Conservation (phyloP, 257 asterid species). For the Primulina tabacum region DNA sequence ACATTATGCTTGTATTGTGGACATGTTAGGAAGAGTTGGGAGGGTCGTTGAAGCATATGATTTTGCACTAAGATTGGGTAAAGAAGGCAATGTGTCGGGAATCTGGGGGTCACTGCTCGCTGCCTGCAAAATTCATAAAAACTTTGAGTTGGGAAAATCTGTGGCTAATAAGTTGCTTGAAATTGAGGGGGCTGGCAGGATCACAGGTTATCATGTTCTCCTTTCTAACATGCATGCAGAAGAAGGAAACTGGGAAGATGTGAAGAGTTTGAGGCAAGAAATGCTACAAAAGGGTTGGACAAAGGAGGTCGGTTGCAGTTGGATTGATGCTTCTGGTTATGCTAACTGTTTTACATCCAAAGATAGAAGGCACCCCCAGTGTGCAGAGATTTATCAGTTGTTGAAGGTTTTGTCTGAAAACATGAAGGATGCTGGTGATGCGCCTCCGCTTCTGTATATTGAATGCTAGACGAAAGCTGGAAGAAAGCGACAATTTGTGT, state of each 20-base stretch:
- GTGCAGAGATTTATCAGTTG: constrained; percentile 40
- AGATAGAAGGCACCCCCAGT: constrained; percentile 51
- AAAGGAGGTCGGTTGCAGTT: constrained; percentile 88
- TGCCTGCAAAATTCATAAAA: constrained; percentile 65
- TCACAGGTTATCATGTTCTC: constrained; percentile 64
- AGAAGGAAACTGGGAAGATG: constrained; percentile 79
- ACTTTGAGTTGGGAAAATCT: constrained; percentile 72
- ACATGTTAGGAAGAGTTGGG: constrained; percentile 90
- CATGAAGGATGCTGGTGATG: constrained; percentile 58
- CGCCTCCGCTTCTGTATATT: constrained; percentile 29
- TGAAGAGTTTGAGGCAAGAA: constrained; percentile 53
- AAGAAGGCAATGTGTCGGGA: constrained; percentile 47
- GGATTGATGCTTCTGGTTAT: constrained; percentile 66
- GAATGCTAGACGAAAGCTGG: constrained; percentile 34
- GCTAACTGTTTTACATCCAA: constrained; percentile 51
- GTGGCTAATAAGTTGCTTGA: constrained; percentile 65
- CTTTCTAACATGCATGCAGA: constrained; percentile 87
- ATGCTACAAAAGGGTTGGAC: constrained; percentile 56
- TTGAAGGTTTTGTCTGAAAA: constrained; percentile 51
- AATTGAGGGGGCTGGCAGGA: constrained; percentile 44
- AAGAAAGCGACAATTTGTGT: constrained; percentile 10
- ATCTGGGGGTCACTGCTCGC: constrained; percentile 87
- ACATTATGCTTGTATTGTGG: constrained; percentile 76
- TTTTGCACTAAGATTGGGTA: constrained; percentile 52
- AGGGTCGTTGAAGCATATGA: constrained; percentile 74